Conservation (phyloP, 2,329 filamentous ascomycete genomes). For the Elsinoe arachidis region DNA sequence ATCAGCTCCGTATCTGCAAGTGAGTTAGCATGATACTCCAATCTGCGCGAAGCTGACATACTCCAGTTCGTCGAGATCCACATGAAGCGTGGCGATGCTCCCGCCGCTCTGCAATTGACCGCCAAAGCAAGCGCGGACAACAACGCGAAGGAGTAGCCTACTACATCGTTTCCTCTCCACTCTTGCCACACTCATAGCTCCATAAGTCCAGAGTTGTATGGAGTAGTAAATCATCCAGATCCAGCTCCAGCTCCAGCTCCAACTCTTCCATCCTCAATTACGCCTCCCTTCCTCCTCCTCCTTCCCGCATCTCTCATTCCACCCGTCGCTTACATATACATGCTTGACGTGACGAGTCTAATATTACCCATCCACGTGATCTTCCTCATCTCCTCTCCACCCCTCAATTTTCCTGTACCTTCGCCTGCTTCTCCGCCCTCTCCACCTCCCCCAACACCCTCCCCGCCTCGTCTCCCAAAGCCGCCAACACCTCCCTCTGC, state of each 20-base stretch:
- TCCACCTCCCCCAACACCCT: conserved; percentile 28
- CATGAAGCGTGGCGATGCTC: conserved; percentile 72
- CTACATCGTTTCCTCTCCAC: background rate
- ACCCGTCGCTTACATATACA: conserved; percentile 26
- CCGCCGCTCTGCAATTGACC: conserved; percentile 58
- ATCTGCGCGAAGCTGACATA: background rate
- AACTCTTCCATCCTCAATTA: too few species aligned
- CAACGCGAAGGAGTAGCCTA: conserved; percentile 42
- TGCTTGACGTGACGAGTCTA: conserved; percentile 39
- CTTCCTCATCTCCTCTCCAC: conserved; percentile 16
- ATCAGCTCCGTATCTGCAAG: conserved; percentile 41
- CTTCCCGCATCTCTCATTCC: conserved; percentile 30
- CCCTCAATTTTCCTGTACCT: too few species aligned
- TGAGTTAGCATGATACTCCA: conserved; percentile 19
- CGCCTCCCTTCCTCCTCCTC: background rate
- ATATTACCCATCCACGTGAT: too few species aligned
- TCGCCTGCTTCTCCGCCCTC: too few species aligned
- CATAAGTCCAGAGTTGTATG: too few species aligned
- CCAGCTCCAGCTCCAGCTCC: too few species aligned
- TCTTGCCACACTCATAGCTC: background rate
- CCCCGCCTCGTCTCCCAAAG: conserved; percentile 43
- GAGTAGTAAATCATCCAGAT: too few species aligned
- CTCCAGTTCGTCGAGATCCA: conserved; percentile 69
- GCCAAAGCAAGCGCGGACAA: conserved; percentile 61
- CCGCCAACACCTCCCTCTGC: conserved; percentile 52